Base-by-base conservation (phyloP, 805 yeast genomes). In the Myxozyma kluyveri region DNA sequence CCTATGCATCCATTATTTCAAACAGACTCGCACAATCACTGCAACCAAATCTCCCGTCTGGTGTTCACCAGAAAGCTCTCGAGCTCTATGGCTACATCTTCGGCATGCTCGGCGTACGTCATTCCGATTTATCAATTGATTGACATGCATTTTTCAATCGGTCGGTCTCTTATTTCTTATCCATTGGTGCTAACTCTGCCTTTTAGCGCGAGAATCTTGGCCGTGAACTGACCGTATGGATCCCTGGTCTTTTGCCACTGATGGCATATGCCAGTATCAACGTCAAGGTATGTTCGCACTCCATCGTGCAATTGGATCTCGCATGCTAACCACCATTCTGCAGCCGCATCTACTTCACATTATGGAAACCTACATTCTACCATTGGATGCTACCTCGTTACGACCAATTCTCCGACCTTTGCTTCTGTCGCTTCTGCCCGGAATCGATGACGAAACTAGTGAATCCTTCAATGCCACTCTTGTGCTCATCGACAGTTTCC, bases 211-310 rank as follows among this genome's bases (percentile, higher is more conserved):
- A 61, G 5, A 47, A 43, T 10, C 69, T 91, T 32, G 84, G 85
- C 1, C 64, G 67, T 0, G 80, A 77, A 3, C 72, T 86, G n/a
- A 73, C 76, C 37, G 69, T 84, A 1, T 93, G 99, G 99, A 73
- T 91, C 1, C 96, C 97, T 0, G 97, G 98, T 0, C 68, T 93
- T n/a, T 71, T 93, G 6, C 96, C 98, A 0, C 71, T 93, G 49
- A 80, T 91, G 78, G 79, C 93, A 14, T 88, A 83, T 65, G 96
- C 96, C 7, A 84, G 95, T 3, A 88, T 89, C 65, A 86, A 86
- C 61, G 91, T 91, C 40, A 89, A 86, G 43, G 61, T 56, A 46
- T 18, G 54, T 22, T 9, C 6, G 4, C n/a, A n/a, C n/a, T n/a
- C n/a, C n/a, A n/a, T n/a, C n/a, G n/a, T n/a, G n/a, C n/a, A n/a